These are phyloP conservation scores for Pythium biforme DNA, from an alignment of 352 stramenopile species.

Conservation along the genomic window DNA sequence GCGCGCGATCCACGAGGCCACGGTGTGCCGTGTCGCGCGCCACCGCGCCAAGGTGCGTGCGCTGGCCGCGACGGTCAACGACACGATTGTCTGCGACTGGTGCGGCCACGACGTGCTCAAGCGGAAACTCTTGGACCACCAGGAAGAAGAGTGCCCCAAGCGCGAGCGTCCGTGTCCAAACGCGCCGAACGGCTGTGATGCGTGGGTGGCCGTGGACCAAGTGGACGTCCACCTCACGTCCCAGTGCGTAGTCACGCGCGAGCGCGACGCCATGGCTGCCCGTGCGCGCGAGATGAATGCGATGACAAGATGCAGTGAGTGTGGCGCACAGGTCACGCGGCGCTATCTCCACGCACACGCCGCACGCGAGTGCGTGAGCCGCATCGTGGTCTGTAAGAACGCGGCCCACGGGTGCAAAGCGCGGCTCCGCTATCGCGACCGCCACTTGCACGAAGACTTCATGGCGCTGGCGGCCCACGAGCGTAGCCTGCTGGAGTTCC, in stretches of 20 bases:
- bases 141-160: slow-evolving; percentile 71
- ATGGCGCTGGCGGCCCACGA: slow-evolving; percentile 38
- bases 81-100: slow-evolving; percentile 62
- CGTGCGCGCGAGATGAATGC: slow-evolving; percentile 50
- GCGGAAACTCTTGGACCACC: slow-evolving; percentile 64
- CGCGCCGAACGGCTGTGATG: slow-evolving; percentile 47
- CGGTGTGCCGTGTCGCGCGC: slow-evolving; percentile 43
- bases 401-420: slow-evolving; percentile 57
- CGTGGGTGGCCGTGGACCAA: slow-evolving; percentile 70
- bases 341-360: slow-evolving; percentile 43
- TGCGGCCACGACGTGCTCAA: slow-evolving; percentile 62
- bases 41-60: slow-evolving; percentile 39
- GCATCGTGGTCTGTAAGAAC: slow-evolving; percentile 71
- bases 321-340: slow-evolving; percentile 37
- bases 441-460: slow-evolving; percentile 69
- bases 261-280: slow-evolving; percentile 52
- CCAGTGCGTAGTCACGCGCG: slow-evolving; percentile 48
- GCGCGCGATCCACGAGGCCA: slow-evolving; percentile 40
- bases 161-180: slow-evolving; percentile 74
- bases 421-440: slow-evolving; percentile 59
- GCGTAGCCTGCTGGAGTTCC: slow-evolving; percentile 53
- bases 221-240: slow-evolving; percentile 49
- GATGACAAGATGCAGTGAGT: slow-evolving; percentile 47
- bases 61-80: slow-evolving; percentile 48
- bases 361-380: slow-evolving; percentile 52